These are phyloP conservation scores for Klebsormidium nitens DNA, from an alignment of 139 green algal species.

Conservation along the genomic window DNA sequence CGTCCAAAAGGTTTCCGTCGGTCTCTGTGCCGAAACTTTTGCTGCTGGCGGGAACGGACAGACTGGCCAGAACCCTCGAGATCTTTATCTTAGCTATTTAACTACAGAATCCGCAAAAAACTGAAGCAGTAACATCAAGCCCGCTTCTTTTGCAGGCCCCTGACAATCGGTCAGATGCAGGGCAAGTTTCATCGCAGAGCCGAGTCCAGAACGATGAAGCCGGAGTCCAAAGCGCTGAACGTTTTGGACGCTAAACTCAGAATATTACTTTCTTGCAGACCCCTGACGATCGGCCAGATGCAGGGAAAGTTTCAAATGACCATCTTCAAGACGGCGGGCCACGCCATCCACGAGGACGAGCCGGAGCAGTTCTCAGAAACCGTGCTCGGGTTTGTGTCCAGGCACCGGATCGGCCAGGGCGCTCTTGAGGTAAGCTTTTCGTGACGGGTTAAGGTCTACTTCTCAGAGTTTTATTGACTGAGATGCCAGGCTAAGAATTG, in stretches of 20 bases:
- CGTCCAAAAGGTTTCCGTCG: too few species aligned
- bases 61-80: too few species aligned
- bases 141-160: slow-evolving; percentile 16
- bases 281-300: slow-evolving; percentile 82
- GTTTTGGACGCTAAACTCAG: background rate
- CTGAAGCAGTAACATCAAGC: too few species aligned
- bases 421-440: slow-evolving; percentile 31
- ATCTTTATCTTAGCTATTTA: too few species aligned
- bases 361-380: slow-evolving; percentile 54
- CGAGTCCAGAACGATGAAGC: background rate
- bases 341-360: slow-evolving; percentile 87
- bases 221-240: background rate
- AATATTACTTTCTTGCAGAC: background rate
- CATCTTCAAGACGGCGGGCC: slow-evolving; percentile 77
- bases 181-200: background rate
- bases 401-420: slow-evolving; percentile 51
- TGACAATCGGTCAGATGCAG: slow-evolving; percentile 26
- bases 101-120: too few species aligned
- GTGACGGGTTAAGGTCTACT: too few species aligned
- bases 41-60: slow-evolving; percentile 85
- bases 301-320: slow-evolving; percentile 93
- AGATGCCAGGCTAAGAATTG: too few species aligned
- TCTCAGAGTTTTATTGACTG: too few species aligned
- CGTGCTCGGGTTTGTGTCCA: slow-evolving; percentile 61
- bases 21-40: slow-evolving; percentile 80